Base-by-base conservation (phyloP, 441 rosid genomes). In the Jatropha multifida region DNA sequence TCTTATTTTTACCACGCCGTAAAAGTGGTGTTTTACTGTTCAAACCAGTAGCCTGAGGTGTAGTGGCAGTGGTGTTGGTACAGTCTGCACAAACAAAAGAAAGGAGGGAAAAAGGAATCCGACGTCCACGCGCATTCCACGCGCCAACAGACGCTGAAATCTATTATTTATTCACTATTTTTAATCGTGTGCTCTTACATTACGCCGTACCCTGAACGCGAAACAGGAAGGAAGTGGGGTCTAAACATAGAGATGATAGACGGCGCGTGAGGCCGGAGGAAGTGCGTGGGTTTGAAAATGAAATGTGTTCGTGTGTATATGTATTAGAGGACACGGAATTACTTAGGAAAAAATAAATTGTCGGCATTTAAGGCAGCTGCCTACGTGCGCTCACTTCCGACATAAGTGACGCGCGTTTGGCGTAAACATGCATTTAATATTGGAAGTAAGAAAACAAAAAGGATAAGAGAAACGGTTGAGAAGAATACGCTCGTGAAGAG, bases 381-480 rank as follows among this genome's bases (percentile, higher is more conserved):
- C 55, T 68, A 81, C 82, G 80, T 77, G 79, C 51, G 76, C 46
- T 76, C 26, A 46, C 12, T 72, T 77, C 85, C 79, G 81, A 82
- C 83, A 79, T 37, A 26, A 46, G 82, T 82, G 89, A 84, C 85
- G 84, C 79, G 83, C 83, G 59, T 15, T 71, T 62, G 58, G 76
- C 85, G 85, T 82, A 85, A 83, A 80, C 75, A n/a, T 58, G 84
- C 80, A 78, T 56, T 81, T 41, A 80, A 75, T 77, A 37, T 64
- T 12, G 44, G 20, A 56, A 60, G 69, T 7, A 62, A 72, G 62
- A 51, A 56, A 70, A 51, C 58, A 48, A 72, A 40, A 18, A 67
- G 68, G 65, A 55, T 3, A 11, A 49, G 13, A 11, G 9, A 63
- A 18, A 4, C 8, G 63, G 11, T 4, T 46, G 51, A 44, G 2